Conservation (phyloP, 345 rosid species). For the Kandelia obovata region DNA sequence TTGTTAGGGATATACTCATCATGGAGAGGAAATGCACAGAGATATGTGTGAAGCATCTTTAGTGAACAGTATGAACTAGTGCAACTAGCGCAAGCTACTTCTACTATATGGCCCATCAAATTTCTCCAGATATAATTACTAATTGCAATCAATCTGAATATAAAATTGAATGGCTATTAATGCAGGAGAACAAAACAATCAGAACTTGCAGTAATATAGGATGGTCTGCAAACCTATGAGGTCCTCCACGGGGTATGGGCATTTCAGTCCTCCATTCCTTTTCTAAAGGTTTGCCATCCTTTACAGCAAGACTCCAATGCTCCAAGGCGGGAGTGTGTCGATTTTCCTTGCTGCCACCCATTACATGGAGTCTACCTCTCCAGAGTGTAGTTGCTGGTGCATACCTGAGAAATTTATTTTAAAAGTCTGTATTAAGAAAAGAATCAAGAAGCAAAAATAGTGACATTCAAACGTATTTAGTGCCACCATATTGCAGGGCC, state of each 20-base stretch:
- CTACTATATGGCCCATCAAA: too few species aligned
- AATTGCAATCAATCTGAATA: too few species aligned
- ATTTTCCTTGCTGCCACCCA: conserved; percentile 98
- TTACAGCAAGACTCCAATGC: conserved; percentile 90
- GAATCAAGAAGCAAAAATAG: background rate
- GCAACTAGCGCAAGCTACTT: too few species aligned
- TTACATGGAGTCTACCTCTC: conserved; percentile 98
- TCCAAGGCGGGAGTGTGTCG: conserved; percentile 80
- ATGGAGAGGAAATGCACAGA: too few species aligned
- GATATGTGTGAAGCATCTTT: too few species aligned
- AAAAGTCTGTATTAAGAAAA: background rate
- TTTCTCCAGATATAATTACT: too few species aligned
- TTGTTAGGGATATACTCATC: too few species aligned
- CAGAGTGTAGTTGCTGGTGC: conserved; percentile 97
- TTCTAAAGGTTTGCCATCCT: conserved; percentile 80
- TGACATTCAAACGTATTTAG: background rate
- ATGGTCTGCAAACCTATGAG: conserved; percentile 65
- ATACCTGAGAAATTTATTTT: conserved; percentile 49
- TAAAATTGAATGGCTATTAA: background rate
- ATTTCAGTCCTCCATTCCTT: conserved; percentile 86
- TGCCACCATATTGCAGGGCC: background rate
- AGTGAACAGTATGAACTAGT: too few species aligned
- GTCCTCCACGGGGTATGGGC: conserved; percentile 95
- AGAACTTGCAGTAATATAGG: background rate
- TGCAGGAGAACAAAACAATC: conserved; percentile 5